Base-by-base conservation (phyloP, 2,329 filamentous ascomycete species). In the Colletotrichum zoysiae region DNA sequence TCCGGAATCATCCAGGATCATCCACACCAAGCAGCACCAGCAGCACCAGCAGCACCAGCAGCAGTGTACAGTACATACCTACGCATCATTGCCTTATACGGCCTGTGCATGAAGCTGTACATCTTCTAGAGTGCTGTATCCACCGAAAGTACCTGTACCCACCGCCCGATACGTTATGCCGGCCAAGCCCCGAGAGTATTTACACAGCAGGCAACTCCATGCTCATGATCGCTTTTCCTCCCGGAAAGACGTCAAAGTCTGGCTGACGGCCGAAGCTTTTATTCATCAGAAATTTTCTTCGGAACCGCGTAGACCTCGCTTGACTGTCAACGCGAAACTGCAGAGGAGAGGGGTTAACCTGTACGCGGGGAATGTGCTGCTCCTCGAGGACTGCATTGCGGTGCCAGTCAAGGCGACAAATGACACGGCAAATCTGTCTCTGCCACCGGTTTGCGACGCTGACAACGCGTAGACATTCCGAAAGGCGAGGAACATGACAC, bases 1-100 rank as follows among this genome's bases (percentile, higher is more conserved):
- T 23, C 58, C 53, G 59, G 65, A 23, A 63, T 71, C 65, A 60
- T 51, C 68, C 58, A 69, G 69, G 65, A 51, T 62, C 53, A 68
- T 64, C 65, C 44, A 48, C 55, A 38, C 30, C 26, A 40, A n/a
- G 30, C 30, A 30, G 30, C 30, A 30, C 2, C 26, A 30, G 26
- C 42, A 42, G 9, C n/a, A n/a, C n/a, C 35, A 38, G 35, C 35
- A 46, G n/a, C 30, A 33, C 11, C 4, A 26, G n/a, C 40, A n/a
- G 48, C 9, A 23, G 46, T 46, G 18, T 20, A 44, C 30, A 30
- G 30, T 16, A 9, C 40, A 14, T 42, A 42, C 26, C 26, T 26
- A 26, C 40, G 5, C 16, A 42, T 42, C 40, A 42, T 18, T 20
- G 16, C 20, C 44, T 46, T n/a, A 11, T 23, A 50, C 67, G 48